These are phyloP conservation scores for Aureobasidium lini DNA, from an alignment of 2,329 filamentous ascomycete genomes.

Conservation along the genomic window DNA sequence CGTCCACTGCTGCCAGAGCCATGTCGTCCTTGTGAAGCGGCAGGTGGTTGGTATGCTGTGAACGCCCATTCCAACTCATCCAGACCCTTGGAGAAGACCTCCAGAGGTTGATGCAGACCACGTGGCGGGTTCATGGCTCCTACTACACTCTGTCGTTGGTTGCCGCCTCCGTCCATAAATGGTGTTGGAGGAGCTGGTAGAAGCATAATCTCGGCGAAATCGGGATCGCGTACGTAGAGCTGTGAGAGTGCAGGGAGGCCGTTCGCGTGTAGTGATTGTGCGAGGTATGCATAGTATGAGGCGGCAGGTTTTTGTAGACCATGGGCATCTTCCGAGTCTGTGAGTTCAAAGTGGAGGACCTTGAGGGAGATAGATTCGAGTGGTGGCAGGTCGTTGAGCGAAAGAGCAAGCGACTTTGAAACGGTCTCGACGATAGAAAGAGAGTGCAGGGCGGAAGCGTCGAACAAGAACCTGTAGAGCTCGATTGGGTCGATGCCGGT, in stretches of 20 bases:
- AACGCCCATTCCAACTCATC: conserved; percentile 64
- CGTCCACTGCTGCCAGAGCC: conserved; percentile 35
- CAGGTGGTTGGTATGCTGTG: conserved; percentile 48
- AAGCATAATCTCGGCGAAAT: conserved; percentile 73
- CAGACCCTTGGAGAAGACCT: conserved; percentile 59
- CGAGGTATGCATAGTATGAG: conserved; percentile 78
- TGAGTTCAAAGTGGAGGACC: conserved; percentile 78
- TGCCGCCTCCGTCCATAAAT: conserved; percentile 33
- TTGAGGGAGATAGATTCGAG: conserved; percentile 62
- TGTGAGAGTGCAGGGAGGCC: conserved; percentile 65
- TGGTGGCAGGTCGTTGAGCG: conserved; percentile 44
- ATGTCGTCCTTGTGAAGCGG: conserved; percentile 31
- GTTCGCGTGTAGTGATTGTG: conserved; percentile 70
- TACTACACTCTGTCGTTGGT: neutral
- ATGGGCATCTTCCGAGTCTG: conserved; percentile 51
- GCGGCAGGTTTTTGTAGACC: conserved; percentile 47
- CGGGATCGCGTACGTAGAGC: conserved; percentile 78
- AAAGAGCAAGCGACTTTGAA: conserved; percentile 47
- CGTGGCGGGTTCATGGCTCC: conserved; percentile 17
- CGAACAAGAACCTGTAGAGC: conserved; percentile 54
- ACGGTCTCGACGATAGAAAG: conserved; percentile 53
- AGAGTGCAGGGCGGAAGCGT: conserved; percentile 51
- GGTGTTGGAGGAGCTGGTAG: conserved; percentile 57
- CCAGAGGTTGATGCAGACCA: conserved; percentile 49
- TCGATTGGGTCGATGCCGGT: conserved; percentile 61